Base-by-base conservation (phyloP, 139 green algal species). In the Astrephomene gubernaculifera region DNA sequence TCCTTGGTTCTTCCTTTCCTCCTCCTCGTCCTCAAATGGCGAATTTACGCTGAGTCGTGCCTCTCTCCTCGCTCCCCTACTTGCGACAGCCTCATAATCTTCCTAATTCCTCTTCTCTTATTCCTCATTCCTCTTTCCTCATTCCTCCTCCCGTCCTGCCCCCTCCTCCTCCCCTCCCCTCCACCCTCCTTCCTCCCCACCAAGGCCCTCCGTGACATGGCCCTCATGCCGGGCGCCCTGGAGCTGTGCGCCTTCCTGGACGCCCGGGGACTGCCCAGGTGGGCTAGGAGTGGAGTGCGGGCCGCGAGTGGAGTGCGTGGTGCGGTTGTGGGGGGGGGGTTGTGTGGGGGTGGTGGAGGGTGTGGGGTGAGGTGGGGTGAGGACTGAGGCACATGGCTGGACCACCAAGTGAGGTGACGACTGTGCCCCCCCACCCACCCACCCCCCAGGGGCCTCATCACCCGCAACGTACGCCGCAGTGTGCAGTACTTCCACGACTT, bases 141-240 rank as follows among this genome's bases (percentile, higher is more conserved):
- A 12, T 12, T 57, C 49, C 49, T 17, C 49, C 49, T 17, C 49
- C 17, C 17, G 49, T 17, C 49, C 17, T 57, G 49, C 49, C 49
- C 49, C 49, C 49, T 17, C 49, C 14, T 29, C 4, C 68, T 17
- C 45, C 14, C n/a, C 78, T 35, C 27, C 41, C 22, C 4, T 61
- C 12, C 31, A 33, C n/a, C 41, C 12, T 75, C 14, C 78, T 24
- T 7, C 57, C 7, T 31, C 44, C 57, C 89, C n/a, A n/a, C n/a
- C n/a, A n/a, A 96, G 88, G 94, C 94, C 0, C 82, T 97, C 43
- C 25, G 44, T 0, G 78, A 91, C 63, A 97, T 97, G 95, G 85
- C 94, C 72, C 45, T 96, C 12, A 97, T 97, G 95, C 94, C 94
- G 21, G 95, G 93, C 0, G 86, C 92, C 10, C 35, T 89, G 33